A percentile compares a stretch with the other conserved stretches of the same genome.
Conservation (phyloP, 176 grass and related monocot species). For the Saccharum spontaneum region DNA sequence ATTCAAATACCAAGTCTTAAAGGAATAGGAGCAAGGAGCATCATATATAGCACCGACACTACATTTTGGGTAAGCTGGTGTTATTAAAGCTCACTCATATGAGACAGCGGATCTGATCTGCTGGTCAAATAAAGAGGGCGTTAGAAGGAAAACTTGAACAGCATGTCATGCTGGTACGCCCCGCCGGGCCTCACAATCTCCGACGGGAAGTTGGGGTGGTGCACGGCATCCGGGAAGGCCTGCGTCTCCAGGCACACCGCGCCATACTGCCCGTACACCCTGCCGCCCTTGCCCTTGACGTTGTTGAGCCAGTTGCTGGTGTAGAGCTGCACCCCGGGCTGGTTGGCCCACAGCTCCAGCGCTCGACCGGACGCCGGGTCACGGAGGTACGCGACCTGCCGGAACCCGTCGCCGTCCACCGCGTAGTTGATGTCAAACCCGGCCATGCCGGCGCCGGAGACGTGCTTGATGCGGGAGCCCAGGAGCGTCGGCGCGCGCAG, state of each 20-base stretch:
- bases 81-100: not conserved
- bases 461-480: conserved; percentile 40
- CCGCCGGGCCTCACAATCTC: conserved; percentile 57
- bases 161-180: conserved; percentile 62
- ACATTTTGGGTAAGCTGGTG: not conserved
- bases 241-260: conserved; percentile 80
- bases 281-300: conserved; percentile 52
- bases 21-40: not conserved
- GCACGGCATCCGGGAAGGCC: conserved; percentile 72
- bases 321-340: conserved; percentile 91
- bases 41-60: not conserved
- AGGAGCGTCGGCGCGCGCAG: conserved; percentile 35
- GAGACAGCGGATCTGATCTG: not conserved
- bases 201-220: conserved; percentile 77
- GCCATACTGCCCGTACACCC: conserved; percentile 46
- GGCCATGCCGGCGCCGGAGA: conserved; percentile 31
- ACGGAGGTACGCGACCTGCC: conserved; percentile 48
- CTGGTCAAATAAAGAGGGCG: too few relatives aligned
- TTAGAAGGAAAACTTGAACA: conserved; percentile 57
- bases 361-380: conserved; percentile 51
- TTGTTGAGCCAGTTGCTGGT: conserved; percentile 47
- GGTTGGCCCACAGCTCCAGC: conserved; percentile 69
- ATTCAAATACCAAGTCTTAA: not conserved
- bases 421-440: conserved; percentile 80
- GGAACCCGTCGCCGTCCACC: conserved; percentile 35